Conservation (phyloP, 78 protist species). For the Planoprotostelium fungivorum region DNA sequence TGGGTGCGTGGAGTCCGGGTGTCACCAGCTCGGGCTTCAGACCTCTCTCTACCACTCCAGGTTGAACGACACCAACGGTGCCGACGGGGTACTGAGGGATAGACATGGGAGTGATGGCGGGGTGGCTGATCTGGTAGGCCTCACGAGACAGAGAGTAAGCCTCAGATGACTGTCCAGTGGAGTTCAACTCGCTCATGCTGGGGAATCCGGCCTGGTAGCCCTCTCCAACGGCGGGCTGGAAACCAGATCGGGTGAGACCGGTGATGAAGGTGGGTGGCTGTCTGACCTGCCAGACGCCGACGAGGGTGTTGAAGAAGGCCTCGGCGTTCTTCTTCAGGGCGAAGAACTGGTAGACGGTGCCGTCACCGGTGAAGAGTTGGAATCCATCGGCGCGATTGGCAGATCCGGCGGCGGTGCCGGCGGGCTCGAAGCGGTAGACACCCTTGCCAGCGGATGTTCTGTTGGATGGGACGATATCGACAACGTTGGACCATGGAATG, state of each 20-base stretch:
- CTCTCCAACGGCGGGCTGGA: neutral
- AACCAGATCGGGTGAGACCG: neutral
- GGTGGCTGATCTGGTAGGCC: neutral
- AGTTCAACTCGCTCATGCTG: neutral
- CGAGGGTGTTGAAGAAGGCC: neutral
- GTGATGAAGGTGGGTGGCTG: neutral
- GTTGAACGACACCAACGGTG: neutral
- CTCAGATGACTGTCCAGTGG: neutral
- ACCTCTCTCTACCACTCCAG: neutral
- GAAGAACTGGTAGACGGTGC: neutral
- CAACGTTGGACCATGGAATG: neutral
- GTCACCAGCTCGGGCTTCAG: neutral
- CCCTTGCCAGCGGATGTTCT: neutral
- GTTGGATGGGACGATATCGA: neutral
- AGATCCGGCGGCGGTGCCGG: neutral
- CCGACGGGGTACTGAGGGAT: neutral
- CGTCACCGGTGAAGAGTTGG: neutral
- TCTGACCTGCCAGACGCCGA: neutral
- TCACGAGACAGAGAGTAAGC: neutral
- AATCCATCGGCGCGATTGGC: neutral
- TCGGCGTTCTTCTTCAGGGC: neutral
- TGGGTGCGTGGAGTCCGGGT: neutral
- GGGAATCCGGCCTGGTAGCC: neutral
- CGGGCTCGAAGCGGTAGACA: constrained; percentile 1
- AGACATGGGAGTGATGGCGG: neutral